Percentiles rank a stretch among this genome's conserved stretches.
These are phyloP conservation scores for Paramecium pentaurelia DNA, from an alignment of 73 alveolate genomes.

Conservation along the genomic window DNA sequence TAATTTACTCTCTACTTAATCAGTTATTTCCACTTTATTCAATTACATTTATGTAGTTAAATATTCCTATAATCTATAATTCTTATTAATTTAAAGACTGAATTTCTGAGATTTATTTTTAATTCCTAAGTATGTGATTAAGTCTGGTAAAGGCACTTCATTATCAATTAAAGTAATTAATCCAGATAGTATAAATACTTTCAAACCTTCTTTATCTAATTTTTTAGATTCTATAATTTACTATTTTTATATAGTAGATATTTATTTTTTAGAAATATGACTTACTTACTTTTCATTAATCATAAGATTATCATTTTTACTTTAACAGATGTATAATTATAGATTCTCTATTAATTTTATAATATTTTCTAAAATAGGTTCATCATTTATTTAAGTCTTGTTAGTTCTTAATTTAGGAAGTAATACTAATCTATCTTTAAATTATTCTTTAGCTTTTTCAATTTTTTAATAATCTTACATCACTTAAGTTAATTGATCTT, in stretches of 20 bases:
- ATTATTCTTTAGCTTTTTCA: not conserved
- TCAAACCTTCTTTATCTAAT: not conserved
- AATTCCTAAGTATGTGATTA: not conserved
- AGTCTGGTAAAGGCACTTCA: not conserved
- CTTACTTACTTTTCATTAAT: not conserved
- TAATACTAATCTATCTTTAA: not conserved
- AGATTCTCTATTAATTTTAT: not conserved
- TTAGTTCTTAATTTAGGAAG: not conserved
- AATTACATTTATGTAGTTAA: not conserved
- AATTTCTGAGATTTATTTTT: not conserved
- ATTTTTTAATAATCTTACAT: not conserved
- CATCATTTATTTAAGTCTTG: not conserved
- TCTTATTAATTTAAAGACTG: not conserved
- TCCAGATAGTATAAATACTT: not conserved
- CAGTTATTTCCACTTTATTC: not conserved
- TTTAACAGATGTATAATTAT: not conserved
- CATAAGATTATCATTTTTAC: not conserved
- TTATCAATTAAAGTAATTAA: not conserved
- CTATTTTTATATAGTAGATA: not conserved
- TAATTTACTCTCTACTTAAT: not conserved
- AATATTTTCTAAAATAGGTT: not conserved
- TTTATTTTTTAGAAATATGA: not conserved
- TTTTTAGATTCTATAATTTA: not conserved
- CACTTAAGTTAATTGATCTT: not conserved
- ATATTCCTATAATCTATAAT: not conserved